Evolutionary conservation across 164 flowering plant species (phyloP), one percentile per base, ranked within the genome.

Genomic region (Paratinospora sagittata): DNA sequence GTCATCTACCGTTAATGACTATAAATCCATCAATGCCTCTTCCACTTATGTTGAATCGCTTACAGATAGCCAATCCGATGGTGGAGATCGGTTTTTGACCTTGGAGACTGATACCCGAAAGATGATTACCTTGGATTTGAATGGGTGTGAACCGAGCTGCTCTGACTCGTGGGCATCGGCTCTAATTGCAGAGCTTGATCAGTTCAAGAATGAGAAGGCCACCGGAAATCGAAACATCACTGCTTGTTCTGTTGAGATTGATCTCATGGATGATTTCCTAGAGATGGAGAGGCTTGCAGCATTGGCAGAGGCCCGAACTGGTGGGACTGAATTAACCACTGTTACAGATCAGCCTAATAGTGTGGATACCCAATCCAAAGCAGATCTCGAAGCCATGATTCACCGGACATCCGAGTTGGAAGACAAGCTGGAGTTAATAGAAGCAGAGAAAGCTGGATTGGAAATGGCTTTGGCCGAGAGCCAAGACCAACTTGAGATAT

Each of bases 11-110:
- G 37, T 45, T 27, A 82, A 72, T 79, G 93, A 86, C 39, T 77
- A 73, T 13, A 88, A 79, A 66, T 78, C 89, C 8, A 43, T 24
- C 8, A 30, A 80, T 63, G 76, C 85, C 57, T 83, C 93, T 27
- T 82, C 88, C 2, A 24, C 74, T 24, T 85, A 60, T 79, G 86
- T 82, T 36, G 98, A 86, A 52, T 89, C 97, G 9, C 65, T 85
- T 11, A 82, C 88, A 10, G 94, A 91, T 78, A 89, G 89, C 75
- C 92, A 86, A 33, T 91, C 97, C 21, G 98, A 89, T 63, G 78
- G 77, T 78, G 86, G 89, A 27, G 96, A 92, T 73, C 83, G 74
- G 66, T 75, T 79, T 17, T 74, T n/a, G n/a, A n/a, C n/a, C n/a
- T n/a, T n/a, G n/a, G n/a, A n/a, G n/a, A n/a, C n/a, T n/a, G n/a